Percentiles rank a stretch among this genome's conserved stretches.
phyloP scores from a whole-genome alignment of 2,329 filamentous ascomycete genomes.

The Fusarium nanum region DNA sequence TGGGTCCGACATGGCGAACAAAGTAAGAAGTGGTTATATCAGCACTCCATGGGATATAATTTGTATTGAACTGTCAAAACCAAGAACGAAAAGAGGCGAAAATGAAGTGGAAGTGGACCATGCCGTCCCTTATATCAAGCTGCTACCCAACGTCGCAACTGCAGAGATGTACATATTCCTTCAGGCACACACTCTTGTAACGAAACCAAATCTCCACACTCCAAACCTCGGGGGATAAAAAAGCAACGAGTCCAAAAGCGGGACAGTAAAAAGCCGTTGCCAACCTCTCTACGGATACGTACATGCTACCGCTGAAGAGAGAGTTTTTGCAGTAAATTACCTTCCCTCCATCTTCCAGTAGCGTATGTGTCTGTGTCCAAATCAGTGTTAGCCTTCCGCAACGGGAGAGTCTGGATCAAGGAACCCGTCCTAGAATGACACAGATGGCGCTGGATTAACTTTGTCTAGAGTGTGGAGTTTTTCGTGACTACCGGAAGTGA shows the following conservation, averaged over 20 bases:
- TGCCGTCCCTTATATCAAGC: conserved; percentile 26
- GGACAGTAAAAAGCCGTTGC: not conserved
- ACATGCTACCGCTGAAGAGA: not conserved
- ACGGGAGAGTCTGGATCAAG: not conserved
- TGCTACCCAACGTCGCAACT: not conserved
- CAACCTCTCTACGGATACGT: not conserved
- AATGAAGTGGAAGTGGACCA: not conserved
- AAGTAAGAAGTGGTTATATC: not conserved
- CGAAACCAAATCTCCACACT: not conserved
- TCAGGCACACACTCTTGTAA: not conserved
- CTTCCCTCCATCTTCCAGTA: conserved; percentile 1
- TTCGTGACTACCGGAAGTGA: not conserved
- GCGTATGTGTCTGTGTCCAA: not conserved
- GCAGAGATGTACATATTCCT: not conserved
- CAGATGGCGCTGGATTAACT: conserved; percentile 1
- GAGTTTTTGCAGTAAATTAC: conserved; percentile 15
- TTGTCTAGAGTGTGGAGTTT: conserved; percentile 3
- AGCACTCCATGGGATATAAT: conserved; percentile 14
- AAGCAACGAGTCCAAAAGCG: not conserved
- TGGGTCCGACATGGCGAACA: conserved; percentile 42
- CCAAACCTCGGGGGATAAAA: not conserved
- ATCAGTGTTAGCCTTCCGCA: not conserved
- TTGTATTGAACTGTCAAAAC: not conserved
- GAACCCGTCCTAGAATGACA: conserved; percentile 1
- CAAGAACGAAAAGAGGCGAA: not conserved